These are phyloP conservation scores for Cymbopogon flexuosus DNA, from an alignment of 202 grass and related monocot species.

Conservation along the genomic window DNA sequence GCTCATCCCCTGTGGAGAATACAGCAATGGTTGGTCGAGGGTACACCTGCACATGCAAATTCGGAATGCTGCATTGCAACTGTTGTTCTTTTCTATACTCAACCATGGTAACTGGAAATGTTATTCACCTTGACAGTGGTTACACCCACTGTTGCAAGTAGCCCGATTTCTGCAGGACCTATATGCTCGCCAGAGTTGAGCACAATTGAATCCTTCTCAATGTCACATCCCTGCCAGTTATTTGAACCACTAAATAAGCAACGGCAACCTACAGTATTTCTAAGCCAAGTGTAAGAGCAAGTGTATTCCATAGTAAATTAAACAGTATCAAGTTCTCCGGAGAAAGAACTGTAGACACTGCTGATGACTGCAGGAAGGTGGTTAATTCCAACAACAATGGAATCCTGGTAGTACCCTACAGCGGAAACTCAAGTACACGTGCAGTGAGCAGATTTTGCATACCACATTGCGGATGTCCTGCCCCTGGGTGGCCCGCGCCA, in stretches of 20 bases:
- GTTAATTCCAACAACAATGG: not conserved
- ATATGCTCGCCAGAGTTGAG: slow-evolving; percentile 63
- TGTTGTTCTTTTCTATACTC: not conserved
- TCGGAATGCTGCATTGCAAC: not conserved
- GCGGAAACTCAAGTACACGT: not conserved
- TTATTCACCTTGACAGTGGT: slow-evolving; percentile 61
- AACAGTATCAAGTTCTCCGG: not conserved
- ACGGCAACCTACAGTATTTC: not conserved
- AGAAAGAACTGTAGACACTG: not conserved
- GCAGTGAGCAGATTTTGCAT: not conserved
- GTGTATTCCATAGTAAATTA: not conserved
- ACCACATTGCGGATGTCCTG: slow-evolving; percentile 68
- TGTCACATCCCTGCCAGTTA: slow-evolving; percentile 69
- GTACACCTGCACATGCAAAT: slow-evolving; percentile 52
- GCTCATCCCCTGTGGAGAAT: slow-evolving; percentile 88
- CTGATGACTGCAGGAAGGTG: not conserved
- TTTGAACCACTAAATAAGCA: not conserved
- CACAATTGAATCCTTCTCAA: slow-evolving; percentile 69
- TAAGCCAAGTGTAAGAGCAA: not conserved
- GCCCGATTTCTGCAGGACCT: slow-evolving; percentile 80
- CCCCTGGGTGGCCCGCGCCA: slow-evolving; percentile 34
- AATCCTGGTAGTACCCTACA: not conserved
- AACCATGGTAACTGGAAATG: not conserved
- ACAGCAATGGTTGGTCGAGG: slow-evolving; percentile 63
- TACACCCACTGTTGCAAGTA: slow-evolving; percentile 73